Conservation (phyloP, 164 flowering plant genomes). For the Piper longum region DNA sequence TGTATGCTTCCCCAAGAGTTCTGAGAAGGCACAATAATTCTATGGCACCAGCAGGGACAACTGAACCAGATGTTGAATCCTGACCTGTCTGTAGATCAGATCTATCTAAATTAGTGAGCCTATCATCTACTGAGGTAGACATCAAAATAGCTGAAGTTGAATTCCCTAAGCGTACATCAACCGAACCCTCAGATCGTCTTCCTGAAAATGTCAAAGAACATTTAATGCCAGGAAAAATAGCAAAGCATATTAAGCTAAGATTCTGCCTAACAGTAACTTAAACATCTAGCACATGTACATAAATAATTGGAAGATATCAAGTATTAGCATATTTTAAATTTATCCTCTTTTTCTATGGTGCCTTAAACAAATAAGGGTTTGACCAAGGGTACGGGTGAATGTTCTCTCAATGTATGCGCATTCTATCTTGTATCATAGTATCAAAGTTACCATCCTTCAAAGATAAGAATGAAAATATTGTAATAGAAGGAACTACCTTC, state of each 20-base stretch:
- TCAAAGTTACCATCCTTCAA: no score
- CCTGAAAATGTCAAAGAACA: constrained; percentile 29
- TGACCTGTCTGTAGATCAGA: constrained; percentile 20
- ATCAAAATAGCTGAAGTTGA: constrained; percentile 24
- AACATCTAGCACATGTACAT: no score
- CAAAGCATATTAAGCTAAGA: background rate
- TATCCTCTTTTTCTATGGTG: no score
- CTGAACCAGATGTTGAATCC: constrained; percentile 20
- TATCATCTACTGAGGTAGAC: constrained; percentile 32
- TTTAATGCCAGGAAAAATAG: background rate
- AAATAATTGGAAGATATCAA: no score
- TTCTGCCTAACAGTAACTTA: no score
- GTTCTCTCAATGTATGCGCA: no score
- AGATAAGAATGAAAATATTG: background rate
- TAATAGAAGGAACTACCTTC: constrained; percentile 40
- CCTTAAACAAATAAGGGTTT: no score
- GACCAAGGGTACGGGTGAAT: no score
- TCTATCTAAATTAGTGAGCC: constrained; percentile 41
- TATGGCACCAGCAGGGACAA: constrained; percentile 33
- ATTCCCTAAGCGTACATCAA: constrained; percentile 43
- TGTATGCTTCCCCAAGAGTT: constrained; percentile 77
- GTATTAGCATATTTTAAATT: no score
- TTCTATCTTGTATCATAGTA: no score
- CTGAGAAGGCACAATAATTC: constrained; percentile 65
- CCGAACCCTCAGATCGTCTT: constrained; percentile 37